These are phyloP conservation scores for Pythium biforme DNA, from an alignment of 352 stramenopile genomes.

Conservation along the genomic window DNA sequence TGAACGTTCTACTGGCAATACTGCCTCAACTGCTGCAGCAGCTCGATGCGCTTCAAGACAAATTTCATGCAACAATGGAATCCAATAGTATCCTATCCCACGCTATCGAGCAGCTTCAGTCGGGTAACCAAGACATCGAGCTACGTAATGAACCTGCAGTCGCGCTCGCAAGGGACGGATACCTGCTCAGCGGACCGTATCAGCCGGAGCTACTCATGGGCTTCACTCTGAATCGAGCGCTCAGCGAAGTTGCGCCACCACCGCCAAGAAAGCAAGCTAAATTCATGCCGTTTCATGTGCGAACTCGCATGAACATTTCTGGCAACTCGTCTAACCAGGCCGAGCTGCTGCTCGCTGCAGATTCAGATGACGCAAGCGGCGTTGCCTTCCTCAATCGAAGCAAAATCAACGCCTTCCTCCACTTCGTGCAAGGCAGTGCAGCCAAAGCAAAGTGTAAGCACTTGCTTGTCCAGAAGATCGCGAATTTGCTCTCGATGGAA, in stretches of 20 bases:
- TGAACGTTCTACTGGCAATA: constrained; percentile 43
- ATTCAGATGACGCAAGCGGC: constrained; percentile 40
- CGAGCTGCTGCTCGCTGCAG: constrained; percentile 30
- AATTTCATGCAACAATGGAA: constrained; percentile 38
- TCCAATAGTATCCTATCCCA: constrained; percentile 52
- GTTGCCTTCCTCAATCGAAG: constrained; percentile 53
- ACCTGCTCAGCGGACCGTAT: constrained; percentile 45
- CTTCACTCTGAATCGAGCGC: constrained; percentile 34
- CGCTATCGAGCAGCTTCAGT: constrained; percentile 38
- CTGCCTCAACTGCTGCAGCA: constrained; percentile 47
- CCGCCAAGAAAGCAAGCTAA: constrained; percentile 19
- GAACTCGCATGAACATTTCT: constrained; percentile 9
- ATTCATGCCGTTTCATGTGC: constrained; percentile 40
- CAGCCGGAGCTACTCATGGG: constrained; percentile 45
- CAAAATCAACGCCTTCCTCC: constrained; percentile 63
- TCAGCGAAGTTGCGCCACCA: constrained; percentile 29
- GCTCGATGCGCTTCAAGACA: constrained; percentile 50
- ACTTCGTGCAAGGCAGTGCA: constrained; percentile 48
- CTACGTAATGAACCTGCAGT: constrained; percentile 18
- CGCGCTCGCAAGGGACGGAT: constrained; percentile 44
- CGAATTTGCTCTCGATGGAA: constrained; percentile 42
- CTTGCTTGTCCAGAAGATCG: constrained; percentile 45
- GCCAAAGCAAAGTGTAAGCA: constrained; percentile 44
- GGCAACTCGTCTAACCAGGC: constrained; percentile 20
- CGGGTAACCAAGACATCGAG: neutral